Conservation (phyloP, 1,284 basidiomycete genomes). For the Ustilago trichophora region DNA sequence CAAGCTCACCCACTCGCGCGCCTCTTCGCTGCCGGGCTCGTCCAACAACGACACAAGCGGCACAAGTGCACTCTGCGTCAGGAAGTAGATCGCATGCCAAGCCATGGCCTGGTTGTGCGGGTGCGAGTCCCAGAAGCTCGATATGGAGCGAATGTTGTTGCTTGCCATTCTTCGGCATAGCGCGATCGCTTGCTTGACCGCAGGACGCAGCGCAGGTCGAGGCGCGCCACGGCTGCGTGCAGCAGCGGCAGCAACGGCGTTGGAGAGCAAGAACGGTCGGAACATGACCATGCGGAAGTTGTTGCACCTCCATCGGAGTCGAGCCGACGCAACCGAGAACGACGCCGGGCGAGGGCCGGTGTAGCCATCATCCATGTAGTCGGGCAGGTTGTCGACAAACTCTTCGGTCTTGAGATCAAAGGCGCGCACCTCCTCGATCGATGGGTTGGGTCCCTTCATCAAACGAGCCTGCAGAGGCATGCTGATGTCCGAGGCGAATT, state of each 20-base stretch:
- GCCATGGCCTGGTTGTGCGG: constrained; percentile 50
- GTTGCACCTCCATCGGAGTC: constrained; percentile 46
- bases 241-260: constrained; percentile 37
- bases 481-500: constrained; percentile 44
- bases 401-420: constrained; percentile 47
- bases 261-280: constrained; percentile 49
- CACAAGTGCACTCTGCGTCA: constrained; percentile 46
- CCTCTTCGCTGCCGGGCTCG: constrained; percentile 30
- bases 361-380: constrained; percentile 43
- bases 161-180: constrained; percentile 44
- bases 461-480: constrained; percentile 42
- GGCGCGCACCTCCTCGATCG: constrained; percentile 46
- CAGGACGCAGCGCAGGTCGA: constrained; percentile 36
- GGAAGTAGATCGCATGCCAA: constrained; percentile 50
- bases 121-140: constrained; percentile 45
- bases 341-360: constrained; percentile 29
- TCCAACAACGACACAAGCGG: constrained; percentile 47
- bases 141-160: constrained; percentile 46
- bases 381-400: constrained; percentile 40
- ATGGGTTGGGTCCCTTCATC: constrained; percentile 36
- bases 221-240: constrained; percentile 31
- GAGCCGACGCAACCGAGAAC: constrained; percentile 41
- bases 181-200: constrained; percentile 47
- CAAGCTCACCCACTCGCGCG: constrained; percentile 33
- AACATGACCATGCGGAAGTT: constrained; percentile 55